Evolutionary conservation across 1,284 basidiomycete genomes (phyloP), one percentile per base, ranked within the genome.

Genomic region (Leccinum cinnamomeum): DNA sequence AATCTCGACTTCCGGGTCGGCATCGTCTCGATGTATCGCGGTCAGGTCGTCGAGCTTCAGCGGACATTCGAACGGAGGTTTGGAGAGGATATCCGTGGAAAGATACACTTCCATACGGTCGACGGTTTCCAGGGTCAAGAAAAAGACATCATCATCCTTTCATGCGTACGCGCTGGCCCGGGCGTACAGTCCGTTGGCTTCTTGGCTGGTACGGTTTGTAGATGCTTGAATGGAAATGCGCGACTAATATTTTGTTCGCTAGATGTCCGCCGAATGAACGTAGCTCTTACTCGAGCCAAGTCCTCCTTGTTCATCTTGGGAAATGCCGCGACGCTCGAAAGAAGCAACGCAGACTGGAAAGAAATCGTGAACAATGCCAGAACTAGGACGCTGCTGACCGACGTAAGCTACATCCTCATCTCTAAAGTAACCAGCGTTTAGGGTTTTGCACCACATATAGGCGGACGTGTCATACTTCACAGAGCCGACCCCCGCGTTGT

Each of bases 81-180:
- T 72, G 95, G 95, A 0, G 73, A 78, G 25, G 84, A 89, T 23
- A 89, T 97, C 28, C 69, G 88, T 3, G 82, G 83, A 25, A 86
- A 84, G 35, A 87, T 99, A 51, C 92, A 97, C 69, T 98, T 99
- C 80, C 94, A 97, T 74, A 99, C 97, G 0, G 97, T 99, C 46
- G 95, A 98, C 78, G 96, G 95, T 8, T 98, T 98, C 72, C 96
- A 98, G 77, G 96, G 96, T 57, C 96, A 98, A 79, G 96, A 98
- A 75, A 98, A 98, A 75, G 94, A 96, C 68, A 87, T 98, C 58
- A 96, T 98, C 74, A 97, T 98, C 64, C 81, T 98, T 18, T 97
- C 95, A 3, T 96, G 94, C 74, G 96, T 98, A 20, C 87, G 96
- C 69, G 91, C 93, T 12, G 92, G 94, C 3, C 87, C 91, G n/a